Percentiles rank a stretch among this genome's conserved stretches.
phyloP scores from a whole-genome alignment of 768 basidiomycete species.

The Tulasnella calospora region DNA sequence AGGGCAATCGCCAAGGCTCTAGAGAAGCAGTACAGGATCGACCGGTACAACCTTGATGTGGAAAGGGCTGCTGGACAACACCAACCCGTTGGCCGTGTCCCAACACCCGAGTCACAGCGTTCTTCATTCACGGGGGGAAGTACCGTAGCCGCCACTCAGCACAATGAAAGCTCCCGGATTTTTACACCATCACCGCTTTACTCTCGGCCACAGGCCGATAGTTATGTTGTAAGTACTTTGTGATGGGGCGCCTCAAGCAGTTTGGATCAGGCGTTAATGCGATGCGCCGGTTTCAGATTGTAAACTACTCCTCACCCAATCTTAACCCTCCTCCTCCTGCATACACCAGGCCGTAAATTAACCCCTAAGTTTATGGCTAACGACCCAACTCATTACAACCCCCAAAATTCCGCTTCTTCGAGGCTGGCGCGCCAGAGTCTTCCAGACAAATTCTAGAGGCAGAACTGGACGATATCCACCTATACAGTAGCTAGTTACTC shows the following conservation, averaged over 20 bases:
- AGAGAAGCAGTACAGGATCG: background rate
- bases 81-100: background rate
- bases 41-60: background rate
- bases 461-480: background rate
- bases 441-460: background rate
- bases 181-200: background rate
- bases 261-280: background rate
- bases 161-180: background rate
- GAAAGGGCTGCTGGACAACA: background rate
- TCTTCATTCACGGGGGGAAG: background rate
- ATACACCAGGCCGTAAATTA: background rate
- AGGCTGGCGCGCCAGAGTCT: background rate
- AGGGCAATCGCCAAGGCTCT: background rate
- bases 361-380: background rate
- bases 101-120: background rate
- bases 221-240: background rate
- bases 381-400: background rate
- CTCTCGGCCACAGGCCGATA: background rate
- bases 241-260: background rate
- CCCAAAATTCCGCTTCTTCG: background rate
- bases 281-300: background rate
- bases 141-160: background rate
- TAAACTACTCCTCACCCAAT: background rate
- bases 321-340: background rate
- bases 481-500: background rate